Evolutionary conservation across 2,329 filamentous ascomycete species (phyloP), one percentile per base, ranked within the genome.

Genomic region (Xylariales sp.): DNA sequence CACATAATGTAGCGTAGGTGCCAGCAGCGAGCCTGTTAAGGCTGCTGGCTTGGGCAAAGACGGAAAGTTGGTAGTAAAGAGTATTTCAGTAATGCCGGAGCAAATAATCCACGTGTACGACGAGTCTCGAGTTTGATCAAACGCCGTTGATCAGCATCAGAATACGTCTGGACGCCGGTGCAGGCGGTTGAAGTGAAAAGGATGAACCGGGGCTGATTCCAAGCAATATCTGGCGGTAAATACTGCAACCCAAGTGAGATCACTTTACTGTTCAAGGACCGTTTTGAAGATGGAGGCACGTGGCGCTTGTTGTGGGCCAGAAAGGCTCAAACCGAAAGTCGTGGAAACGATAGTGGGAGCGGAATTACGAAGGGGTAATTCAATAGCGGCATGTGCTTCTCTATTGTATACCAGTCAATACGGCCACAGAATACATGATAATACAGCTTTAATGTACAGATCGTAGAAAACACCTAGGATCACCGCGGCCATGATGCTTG

Each of bases 1-100:
- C 47, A 66, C 63, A 66, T 66, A 45, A 46, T 64, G 57, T 48
- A 48, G 48, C 48, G 48, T 45, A 46, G 44, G 46, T 47, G 51
- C 47, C 50, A 49, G 48, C 48, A 54, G 47, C 44, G 41, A 51
- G 51, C 52, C 50, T 40, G 42, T 28, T 31, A 48, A 49, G 51
- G 49, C 53, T 51, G 49, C 48, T 51, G 47, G 49, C 46, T 51
- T 42, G 19, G 18, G 35, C 22, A 35, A 38, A 41, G 27, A 27
- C 31, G 41, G 48, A 46, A 46, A 42, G 42, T 25, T 25, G 42
- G 27, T 31, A 42, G 38, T 7, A 37, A 35, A 39, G 40, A 39
- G 24, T 40, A 37, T 40, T 27, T 42, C 31, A 42, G 35, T 31
- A 28, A 24, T 7, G 28, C 11, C 20, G n/a, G 14, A 4, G 29